Evolutionary conservation across 73 alveolate genomes (phyloP), one percentile per base, ranked within the genome.

Genomic region (Blepharisma stoltei): DNA sequence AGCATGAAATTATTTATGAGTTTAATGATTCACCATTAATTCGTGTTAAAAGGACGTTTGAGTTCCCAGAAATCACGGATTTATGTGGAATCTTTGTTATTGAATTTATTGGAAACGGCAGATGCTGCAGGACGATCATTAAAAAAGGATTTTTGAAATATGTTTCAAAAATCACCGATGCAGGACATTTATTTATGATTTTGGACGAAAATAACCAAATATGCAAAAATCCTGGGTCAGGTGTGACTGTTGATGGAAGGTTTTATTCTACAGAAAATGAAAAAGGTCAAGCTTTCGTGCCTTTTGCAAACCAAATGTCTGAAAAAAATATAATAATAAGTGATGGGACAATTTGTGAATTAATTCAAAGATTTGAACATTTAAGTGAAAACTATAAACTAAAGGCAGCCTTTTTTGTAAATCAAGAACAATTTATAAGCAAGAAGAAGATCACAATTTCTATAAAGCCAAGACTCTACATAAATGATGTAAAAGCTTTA

Each of bases 51-150:
- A 81, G 81, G 67, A 68, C 65, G 1, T 89, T 91, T 21, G 84
- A 77, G 37, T 79, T 80, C 54, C 92, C 90, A 77, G 91, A 89
- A 70, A 89, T 93, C 7, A 83, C 86, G 25, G 95, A 80, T 47
- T 78, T 82, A 82, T 87, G 87, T 27, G 98, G 98, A 7, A 87
- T 91, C 27, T 94, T 92, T 82, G 87, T 94, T 68, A 82, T 94
- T 46, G 99, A 94, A 86, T 90, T 94, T 66, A 71, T 92, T 53
- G 97, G 96, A 6, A 92, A 92, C 70, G 98, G 99, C n/a, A 54
- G 79, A 66, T 70, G 90, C 52, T 44, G 91, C 11, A 86, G 99
- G 84, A 94, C 95, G 43, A 79, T 90, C 6, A 88, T 94, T 44
- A 94, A 94, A 84, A 94, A 92, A 78, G 99, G 99, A 21, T 80